Base-by-base conservation (phyloP, 2,329 filamentous ascomycete species). In the Cadophora luteo-olivacea region DNA sequence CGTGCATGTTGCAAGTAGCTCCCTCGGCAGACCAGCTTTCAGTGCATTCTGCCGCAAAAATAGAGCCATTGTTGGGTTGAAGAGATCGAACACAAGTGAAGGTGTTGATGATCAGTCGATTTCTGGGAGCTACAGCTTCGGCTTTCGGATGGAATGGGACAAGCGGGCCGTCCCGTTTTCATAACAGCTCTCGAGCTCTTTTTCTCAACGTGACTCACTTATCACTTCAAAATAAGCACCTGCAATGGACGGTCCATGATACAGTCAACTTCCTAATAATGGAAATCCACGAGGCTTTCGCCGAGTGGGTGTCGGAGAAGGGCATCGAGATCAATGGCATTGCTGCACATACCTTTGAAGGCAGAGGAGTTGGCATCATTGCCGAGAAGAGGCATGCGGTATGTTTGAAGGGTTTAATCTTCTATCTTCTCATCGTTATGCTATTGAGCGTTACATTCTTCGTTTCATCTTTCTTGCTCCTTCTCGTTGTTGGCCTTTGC, bases 331-430 rank as follows among this genome's bases (percentile, higher is more conserved):
- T 93, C 72, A 84, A 90, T 74, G 89, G 89, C 33, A 87, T 97
- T 60, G 82, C 83, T 2, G 89, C 93, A 5, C 85, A 88, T 51
- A 83, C 82, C 49, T 89, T 97, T 19, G 86, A 89, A 6, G 91
- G 89, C 1, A 85, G 91, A 65, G 94, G 94, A 33, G 86, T 96
- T 64, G 94, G 94, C 58, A 89, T 97, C 67, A 84, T 94, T 62
- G 91, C 93, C 5, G 89, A 87, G 14, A 84, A 86, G 33, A 81
- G 85, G 16, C 84, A 96, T 69, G 82, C 91, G 81, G 92, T 92
- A 81, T 75, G 75, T 73, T 33, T 45, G 9, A 36, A 25, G 9
- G 9, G 7, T 38, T 22, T 54, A 33, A 16, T 5, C 29, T 29
- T 29, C 5, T 5, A 29, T 29, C 29, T 29, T 29, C 29, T 5